Evolutionary conservation across 139 green algal species (phyloP), one percentile per base, ranked within the genome.

Genomic region (Micromonas commoda): DNA sequence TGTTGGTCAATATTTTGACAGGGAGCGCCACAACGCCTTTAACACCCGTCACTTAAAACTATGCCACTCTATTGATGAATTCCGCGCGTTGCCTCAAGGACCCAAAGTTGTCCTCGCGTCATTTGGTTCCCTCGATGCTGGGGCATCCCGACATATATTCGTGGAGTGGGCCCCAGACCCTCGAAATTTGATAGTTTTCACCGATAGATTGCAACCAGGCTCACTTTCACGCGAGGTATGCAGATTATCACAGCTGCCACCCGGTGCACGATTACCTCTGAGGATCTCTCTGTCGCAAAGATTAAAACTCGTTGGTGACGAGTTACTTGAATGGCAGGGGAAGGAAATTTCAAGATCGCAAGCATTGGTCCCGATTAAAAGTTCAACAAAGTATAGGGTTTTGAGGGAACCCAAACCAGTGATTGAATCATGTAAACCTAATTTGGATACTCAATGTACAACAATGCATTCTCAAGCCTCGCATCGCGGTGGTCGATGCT

Each of bases 31-130:
- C 20, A 89, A 89, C 35, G 80, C 60, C 45, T 86, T 87, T 38
- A n/a, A 86, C 29, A 76, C 68, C 1, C 86, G 81, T 54, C 61
- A 71, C 38, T 32, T 84, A 29, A 64, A 24, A 3, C 52, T 77
- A 32, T 87, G 83, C 64, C 84, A 87, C 66, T 82, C 65, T 3
- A 54, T 54, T 23, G 73, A 82, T 19, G 84, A 88, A 45, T 51
- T 88, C 29, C 33, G 78, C 13, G 65, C 39, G 39, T 79, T 39
- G 61, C 64, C 31, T 0, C 5, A 83, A 66, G 87, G 85, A 3
- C 89, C 90, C 34, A 89, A 85, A 82, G 89, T 97, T 29, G 92
- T 97, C n/a, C 83, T 97, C 24, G 91, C 93, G 0, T 90, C 85
- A 2, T 63, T 86, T 33, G 81, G 77, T 35, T 88, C 68, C 26